Evolutionary conservation across 441 rosid species (phyloP).

Genomic region (Mallotus repandus): DNA sequence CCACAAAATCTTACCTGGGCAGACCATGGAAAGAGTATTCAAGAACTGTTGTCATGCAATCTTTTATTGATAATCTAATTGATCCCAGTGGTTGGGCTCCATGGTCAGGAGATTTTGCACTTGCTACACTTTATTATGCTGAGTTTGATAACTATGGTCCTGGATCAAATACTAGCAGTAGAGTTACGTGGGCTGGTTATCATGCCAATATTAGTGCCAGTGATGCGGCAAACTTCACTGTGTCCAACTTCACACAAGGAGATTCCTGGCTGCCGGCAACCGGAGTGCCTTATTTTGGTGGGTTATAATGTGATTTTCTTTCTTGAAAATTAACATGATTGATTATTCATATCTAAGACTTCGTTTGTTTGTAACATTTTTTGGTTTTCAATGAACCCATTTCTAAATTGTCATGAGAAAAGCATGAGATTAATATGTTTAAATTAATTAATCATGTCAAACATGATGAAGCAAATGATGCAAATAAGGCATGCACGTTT

Average conservation of each 20-base stretch:
- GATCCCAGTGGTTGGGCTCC: constrained; percentile 63
- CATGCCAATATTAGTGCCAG: constrained; percentile 41
- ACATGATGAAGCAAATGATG: too few relatives aligned
- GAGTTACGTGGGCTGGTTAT: constrained; percentile 65
- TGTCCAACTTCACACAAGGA: constrained; percentile 46
- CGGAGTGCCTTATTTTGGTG: constrained; percentile 51
- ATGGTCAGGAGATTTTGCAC: constrained; percentile 54
- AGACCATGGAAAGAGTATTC: constrained; percentile 82
- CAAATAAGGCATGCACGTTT: too few relatives aligned
- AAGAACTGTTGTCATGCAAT: constrained; percentile 59
- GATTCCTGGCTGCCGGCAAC: constrained; percentile 60
- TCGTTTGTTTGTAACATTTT: too few relatives aligned
- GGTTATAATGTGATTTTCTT: constrained; percentile 23
- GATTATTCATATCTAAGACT: too few relatives aligned
- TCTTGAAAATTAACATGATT: background rate
- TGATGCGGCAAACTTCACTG: constrained; percentile 56
- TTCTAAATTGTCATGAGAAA: too few relatives aligned
- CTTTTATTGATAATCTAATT: constrained; percentile 41
- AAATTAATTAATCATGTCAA: too few relatives aligned
- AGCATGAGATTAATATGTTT: too few relatives aligned
- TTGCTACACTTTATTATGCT: constrained; percentile 55
- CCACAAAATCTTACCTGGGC: constrained; percentile 52
- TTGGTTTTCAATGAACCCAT: too few relatives aligned
- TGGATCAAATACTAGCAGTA: constrained; percentile 39
- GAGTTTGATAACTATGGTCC: constrained; percentile 60